Evolutionary conservation across 2,329 filamentous ascomycete genomes (phyloP).

Genomic region (Colletotrichum lentis): DNA sequence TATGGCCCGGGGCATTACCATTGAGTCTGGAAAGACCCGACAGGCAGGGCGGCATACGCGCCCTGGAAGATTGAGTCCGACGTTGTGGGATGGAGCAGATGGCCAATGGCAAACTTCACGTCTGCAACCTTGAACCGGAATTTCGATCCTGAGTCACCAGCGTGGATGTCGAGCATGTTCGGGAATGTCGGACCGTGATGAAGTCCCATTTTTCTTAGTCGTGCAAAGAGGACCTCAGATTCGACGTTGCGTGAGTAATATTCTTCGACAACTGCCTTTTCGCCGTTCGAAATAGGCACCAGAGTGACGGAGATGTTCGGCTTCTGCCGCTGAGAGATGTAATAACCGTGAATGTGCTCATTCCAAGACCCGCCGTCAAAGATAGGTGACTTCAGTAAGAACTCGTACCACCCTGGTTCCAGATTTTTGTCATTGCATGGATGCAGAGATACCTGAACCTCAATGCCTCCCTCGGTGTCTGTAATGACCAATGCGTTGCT

Average conservation of each 20-base stretch:
- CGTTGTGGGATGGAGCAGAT: conserved; percentile 42
- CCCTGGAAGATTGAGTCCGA: conserved; percentile 28
- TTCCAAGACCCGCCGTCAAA: conserved; percentile 53
- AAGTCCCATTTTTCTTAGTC: conserved; percentile 36
- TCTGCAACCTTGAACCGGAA: conserved; percentile 60
- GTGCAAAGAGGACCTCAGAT: conserved; percentile 59
- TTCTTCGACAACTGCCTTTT: conserved; percentile 45
- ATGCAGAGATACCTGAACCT: conserved; percentile 18
- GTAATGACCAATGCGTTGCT: conserved; percentile 35
- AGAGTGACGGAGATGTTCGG: conserved; percentile 39
- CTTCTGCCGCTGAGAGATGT: conserved; percentile 10
- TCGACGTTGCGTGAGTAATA: conserved; percentile 37
- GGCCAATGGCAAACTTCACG: conserved; percentile 52
- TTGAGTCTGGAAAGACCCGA: conserved; percentile 3
- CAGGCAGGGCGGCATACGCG: conserved; percentile 9
- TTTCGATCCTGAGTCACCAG: conserved; percentile 53
- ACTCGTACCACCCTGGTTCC: conserved; percentile 28
- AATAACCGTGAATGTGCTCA: conserved; percentile 20
- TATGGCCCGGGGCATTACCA: conserved; percentile 24
- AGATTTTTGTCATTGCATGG: conserved; percentile 17
- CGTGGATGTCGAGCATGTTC: conserved; percentile 8
- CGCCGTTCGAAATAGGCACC: conserved; percentile 38
- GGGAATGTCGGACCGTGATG: conserved; percentile 21
- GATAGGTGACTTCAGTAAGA: conserved; percentile 42
- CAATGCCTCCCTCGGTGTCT: conserved; percentile 8